Evolutionary conservation across 176 grass and related monocot species (phyloP), one percentile per base, ranked within the genome.

Genomic region (Areca catechu): DNA sequence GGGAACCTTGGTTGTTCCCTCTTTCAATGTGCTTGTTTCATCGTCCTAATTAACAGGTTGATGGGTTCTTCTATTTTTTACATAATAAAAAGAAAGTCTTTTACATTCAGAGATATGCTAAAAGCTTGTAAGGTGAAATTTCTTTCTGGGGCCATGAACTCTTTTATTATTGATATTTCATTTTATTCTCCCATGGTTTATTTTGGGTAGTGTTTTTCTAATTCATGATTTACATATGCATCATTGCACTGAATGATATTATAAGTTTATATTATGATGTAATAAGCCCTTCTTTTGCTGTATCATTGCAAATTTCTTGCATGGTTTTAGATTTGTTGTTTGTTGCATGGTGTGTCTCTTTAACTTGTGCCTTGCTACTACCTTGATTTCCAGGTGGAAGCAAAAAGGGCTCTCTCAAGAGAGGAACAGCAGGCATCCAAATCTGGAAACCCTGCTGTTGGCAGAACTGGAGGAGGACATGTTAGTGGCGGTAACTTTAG

Each of bases 361-460:
- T 43, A 67, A 57, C 20, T 30, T 15, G 12, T 74, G 20, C n/a
- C 54, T 75, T 84, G 29, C 20, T 30, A 5, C 19, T 74, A n/a
- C n/a, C 54, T 75, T 84, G 24, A 77, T 56, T 66, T 51, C 37
- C 60, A 98, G 94, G 94, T 98, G 20, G 94, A 98, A 76, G 94
- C 89, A 49, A 98, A 98, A 83, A 78, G 81, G 54, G 94, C 94
- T 25, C 79, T 98, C 28, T 93, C 94, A 19, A 74, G 94, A 37
- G 94, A 98, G 76, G 94, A 98, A 65, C 94, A 98, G 72, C 94
- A 98, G 70, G 81, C 88, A 5, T 62, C 78, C 1, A 93, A 86
- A 75, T 70, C 76, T 16, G 62, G 70, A 17, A 98, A 92, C 70
- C 88, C 84, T 67, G 70, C 50, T 56, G 63, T 17, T 4, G 77